phyloP scores from a whole-genome alignment of 2,329 filamentous ascomycete genomes.

The Aspergillus sp. region DNA sequence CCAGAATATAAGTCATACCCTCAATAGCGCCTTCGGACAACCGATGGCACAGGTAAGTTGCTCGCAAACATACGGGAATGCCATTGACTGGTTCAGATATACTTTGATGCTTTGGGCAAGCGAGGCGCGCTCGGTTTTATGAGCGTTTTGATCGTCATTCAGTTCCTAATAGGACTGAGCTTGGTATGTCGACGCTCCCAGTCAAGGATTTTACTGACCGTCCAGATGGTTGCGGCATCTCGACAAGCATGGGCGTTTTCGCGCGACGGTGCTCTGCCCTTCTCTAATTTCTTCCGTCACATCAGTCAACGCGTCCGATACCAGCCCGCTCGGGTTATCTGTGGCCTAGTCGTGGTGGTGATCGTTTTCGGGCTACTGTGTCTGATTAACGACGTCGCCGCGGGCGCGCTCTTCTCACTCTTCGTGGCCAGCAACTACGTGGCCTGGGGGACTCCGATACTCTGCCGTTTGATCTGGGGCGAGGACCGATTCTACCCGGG shows the following conservation, averaged over 20 bases:
- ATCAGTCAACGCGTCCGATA: slow-evolving; percentile 48
- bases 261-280: slow-evolving; percentile 52
- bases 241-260: slow-evolving; percentile 57
- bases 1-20: slow-evolving; percentile 41
- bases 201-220: slow-evolving; percentile 4
- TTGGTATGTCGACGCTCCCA: slow-evolving; percentile 24
- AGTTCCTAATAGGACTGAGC: slow-evolving; percentile 53
- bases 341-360: slow-evolving; percentile 44
- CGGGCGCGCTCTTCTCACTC: slow-evolving; percentile 48
- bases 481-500: slow-evolving; percentile 49
- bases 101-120: slow-evolving; percentile 53
- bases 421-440: slow-evolving; percentile 52
- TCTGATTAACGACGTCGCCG: slow-evolving; percentile 49
- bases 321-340: slow-evolving; percentile 49
- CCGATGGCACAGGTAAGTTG: slow-evolving; percentile 43
- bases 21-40: slow-evolving; percentile 46
- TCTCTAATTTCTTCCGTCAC: slow-evolving; percentile 48
- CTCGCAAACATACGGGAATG: not conserved
- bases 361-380: slow-evolving; percentile 49
- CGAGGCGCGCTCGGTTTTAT: slow-evolving; percentile 50
- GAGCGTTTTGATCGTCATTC: slow-evolving; percentile 50
- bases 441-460: slow-evolving; percentile 51
- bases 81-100: slow-evolving; percentile 36
- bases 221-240: slow-evolving; percentile 46
- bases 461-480: slow-evolving; percentile 51